Conservation (phyloP, 768 basidiomycete genomes). For the Tubosaeta brunneosetosa region DNA sequence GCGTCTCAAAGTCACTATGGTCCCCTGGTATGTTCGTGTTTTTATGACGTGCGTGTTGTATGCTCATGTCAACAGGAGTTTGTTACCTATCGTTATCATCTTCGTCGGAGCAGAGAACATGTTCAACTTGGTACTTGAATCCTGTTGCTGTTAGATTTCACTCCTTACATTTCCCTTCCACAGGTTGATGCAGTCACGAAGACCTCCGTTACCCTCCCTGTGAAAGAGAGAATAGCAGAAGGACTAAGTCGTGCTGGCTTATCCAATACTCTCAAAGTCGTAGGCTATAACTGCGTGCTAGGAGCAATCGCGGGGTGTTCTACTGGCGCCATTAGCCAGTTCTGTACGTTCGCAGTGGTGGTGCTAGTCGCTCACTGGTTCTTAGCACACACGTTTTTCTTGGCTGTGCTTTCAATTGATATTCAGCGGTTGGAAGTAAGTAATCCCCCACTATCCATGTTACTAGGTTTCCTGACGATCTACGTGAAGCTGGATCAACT, state of each 20-base stretch:
- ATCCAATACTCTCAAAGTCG: constrained; percentile 88
- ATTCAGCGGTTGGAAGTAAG: constrained; percentile 84
- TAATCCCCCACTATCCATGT: not conserved
- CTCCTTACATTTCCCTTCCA: constrained; percentile 23
- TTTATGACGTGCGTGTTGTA: not conserved
- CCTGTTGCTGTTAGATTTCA: constrained; percentile 3
- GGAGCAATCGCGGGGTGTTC: constrained; percentile 71
- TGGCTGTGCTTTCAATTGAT: constrained; percentile 93
- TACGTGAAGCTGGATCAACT: constrained; percentile 72
- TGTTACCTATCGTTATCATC: constrained; percentile 89
- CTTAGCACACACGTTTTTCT: constrained; percentile 92
- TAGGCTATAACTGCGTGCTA: constrained; percentile 79
- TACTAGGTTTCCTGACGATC: constrained; percentile 10
- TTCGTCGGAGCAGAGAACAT: constrained; percentile 98
- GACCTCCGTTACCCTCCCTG: constrained; percentile 81
- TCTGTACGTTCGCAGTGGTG: constrained; percentile 90
- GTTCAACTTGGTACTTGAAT: constrained; percentile 74
- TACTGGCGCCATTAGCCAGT: constrained; percentile 81
- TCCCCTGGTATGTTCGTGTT: constrained; percentile 65
- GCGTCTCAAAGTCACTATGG: constrained; percentile 85
- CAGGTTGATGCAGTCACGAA: constrained; percentile 81
- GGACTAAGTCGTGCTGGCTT: constrained; percentile 88
- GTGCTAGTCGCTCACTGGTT: constrained; percentile 97
- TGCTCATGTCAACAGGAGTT: constrained; percentile 49
- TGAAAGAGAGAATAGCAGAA: constrained; percentile 87